These are phyloP conservation scores for Cryphonectria radicalis DNA, from an alignment of 2,329 filamentous ascomycete genomes.

Conservation along the genomic window DNA sequence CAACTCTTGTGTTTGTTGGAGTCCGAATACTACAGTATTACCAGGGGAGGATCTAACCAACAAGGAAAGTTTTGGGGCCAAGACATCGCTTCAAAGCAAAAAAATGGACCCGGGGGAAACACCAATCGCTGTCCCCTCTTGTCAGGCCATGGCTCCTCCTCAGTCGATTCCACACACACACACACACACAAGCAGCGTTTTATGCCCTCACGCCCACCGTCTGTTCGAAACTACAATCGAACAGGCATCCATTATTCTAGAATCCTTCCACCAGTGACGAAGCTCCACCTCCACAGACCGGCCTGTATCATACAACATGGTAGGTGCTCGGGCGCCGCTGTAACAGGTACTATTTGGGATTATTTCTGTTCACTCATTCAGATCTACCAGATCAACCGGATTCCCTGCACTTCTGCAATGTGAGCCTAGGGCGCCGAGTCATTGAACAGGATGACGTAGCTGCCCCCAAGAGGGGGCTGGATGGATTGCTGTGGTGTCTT, in stretches of 20 bases:
- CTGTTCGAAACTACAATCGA: slow-evolving; percentile 1
- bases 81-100: background rate
- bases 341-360: slow-evolving; percentile 4
- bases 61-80: slow-evolving; percentile 15
- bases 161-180: background rate
- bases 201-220: slow-evolving; percentile 25
- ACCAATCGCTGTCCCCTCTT: slow-evolving; percentile 15
- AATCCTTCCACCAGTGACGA: slow-evolving; percentile 25
- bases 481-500: background rate
- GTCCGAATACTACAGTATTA: background rate
- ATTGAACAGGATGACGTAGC: slow-evolving; percentile 23
- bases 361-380: slow-evolving; percentile 15
- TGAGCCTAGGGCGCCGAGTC: background rate
- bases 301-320: background rate
- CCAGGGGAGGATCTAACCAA: background rate
- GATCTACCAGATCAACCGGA: slow-evolving; percentile 28
- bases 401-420: slow-evolving; percentile 11
- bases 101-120: slow-evolving; percentile 1
- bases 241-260: slow-evolving; percentile 29
- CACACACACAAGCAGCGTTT: background rate
- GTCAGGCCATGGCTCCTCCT: slow-evolving; percentile 5
- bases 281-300: slow-evolving; percentile 25
- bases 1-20: slow-evolving; percentile 4
- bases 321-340: slow-evolving; percentile 1
- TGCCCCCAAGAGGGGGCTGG: background rate